Base-by-base conservation (phyloP, 352 stramenopile species). In the Globisporangium spinosum region DNA sequence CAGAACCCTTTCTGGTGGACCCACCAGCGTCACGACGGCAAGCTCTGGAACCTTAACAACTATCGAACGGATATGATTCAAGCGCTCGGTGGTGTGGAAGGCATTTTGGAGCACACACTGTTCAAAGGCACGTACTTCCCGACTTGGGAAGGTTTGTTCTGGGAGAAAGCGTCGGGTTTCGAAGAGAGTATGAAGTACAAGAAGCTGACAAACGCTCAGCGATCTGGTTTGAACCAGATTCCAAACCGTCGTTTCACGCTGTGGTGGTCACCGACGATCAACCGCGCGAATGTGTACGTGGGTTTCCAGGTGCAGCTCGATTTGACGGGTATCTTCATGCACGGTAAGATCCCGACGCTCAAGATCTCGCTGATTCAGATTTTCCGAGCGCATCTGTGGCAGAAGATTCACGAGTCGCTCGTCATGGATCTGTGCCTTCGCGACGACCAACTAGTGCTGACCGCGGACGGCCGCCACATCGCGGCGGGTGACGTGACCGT, bases 41-140 rank as follows among this genome's bases (percentile, higher is more conserved):
- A 99, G 73, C 79, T 99, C 35, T 99, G 98, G 98, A 99, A 99
- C 83, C 76, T 99, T 25, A 99, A 99, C 86, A 99, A 99, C 64
- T 99, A 99, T 75, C 93, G 98, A 64, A 99, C 98, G 47, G 98
- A 99, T 85, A 99, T 99, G 93, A 99, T 99, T 70, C 98, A 99
- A 77, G 97, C 98, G 22, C 84, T 99, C 25, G 98, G 98, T 73
- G 98, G 98, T 67, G 97, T 99, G 6, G 98, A 99, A 89, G 98
- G 97, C 66, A 99, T 99, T 83, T 77, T 99, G 29, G 98, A 99
- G 80, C 98, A 99, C 78, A 99, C 98, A 25, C 77, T 99, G 25
- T 99, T 99, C 85, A 99, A 99, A 81, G 98, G 98, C 49, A 99
- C 98, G 17, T 99, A 99, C 76, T 99, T 99, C 78, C 97, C 97